Evolutionary conservation across 257 asterid species (phyloP), one percentile per base, ranked within the genome.

Genomic region (Plectranthus barbatus): DNA sequence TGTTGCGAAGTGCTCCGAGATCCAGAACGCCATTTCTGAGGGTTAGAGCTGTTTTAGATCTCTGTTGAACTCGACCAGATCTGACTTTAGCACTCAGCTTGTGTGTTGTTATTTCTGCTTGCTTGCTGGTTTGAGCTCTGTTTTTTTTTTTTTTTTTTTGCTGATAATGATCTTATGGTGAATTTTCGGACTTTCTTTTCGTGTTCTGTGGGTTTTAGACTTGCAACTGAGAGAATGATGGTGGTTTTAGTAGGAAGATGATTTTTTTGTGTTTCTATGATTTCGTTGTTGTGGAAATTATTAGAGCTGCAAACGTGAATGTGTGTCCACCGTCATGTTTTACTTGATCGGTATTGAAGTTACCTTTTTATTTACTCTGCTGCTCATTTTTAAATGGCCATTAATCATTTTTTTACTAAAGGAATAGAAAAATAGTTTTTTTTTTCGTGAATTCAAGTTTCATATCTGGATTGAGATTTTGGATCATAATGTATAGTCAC

Each of bases 1-100:
- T 17, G 90, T 90, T 8, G 86, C 23, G 3, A 87, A 81, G 86
- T 90, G 97, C 74, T 94, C 97, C 64, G 95, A 87, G 60, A 87
- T 87, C 71, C 97, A 90, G 69, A 78, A 3, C 65, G 97, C 97
- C 51, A 85, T 85, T 42, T 87, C 97, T 5, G 95, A 90, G 72
- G 97, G 97, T 90, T 12, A 83, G 79, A 39, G 47, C 69, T 31
- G 44, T 33, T 33, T 24, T 26, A 44, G 79, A 71, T 76, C 78
- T 75, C 68, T 52, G 0, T 64, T 4, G 6, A 49, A 60, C 52
- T 50, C 1, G 24, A 2, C 15, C 41, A 72, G 76, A 80, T 80
- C 76, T 79, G 41, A n/a, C 45, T 64, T 41, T 74, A 20, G 56
- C 21, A 2, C n/a, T 74, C 51, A 7, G 9, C 70, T 50, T 58